Base-by-base conservation (phyloP, 2,329 filamentous ascomycete species). In the Cryphonectria nitschkei region DNA sequence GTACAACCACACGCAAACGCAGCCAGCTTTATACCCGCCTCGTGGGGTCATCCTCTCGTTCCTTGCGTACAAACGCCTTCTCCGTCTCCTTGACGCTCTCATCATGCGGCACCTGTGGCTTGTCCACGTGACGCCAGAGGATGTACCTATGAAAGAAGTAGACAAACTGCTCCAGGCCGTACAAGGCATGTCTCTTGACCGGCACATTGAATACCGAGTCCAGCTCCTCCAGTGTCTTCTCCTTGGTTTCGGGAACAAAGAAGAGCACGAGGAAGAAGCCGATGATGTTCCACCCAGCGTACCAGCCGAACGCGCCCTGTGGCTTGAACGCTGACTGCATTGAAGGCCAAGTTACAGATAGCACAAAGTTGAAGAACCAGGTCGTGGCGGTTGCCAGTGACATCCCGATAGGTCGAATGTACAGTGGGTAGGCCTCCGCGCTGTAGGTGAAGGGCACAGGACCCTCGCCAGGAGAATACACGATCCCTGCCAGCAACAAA, bases 401-500 rank as follows among this genome's bases (percentile, higher is more conserved):
- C 88, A 90, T 90, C 56, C 88, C 88, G 65, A 89, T 82, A 2
- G 87, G 84, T 22, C 89, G 86, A 56, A 90, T 86, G 73, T 90
- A 89, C 2, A 90, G 80, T 5, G 89, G 89, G 75, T 90, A 91
- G 1, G 88, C 89, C 77, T 92, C 89, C 29, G 89, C 89, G 0
- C 88, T 90, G 77, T 91, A 92, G 0, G 88, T 90, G 75, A 91
- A 91, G 0, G 89, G 89, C 0, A 91, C 89, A 7, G 83, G 83
- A 0, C 89, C 89, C 76, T 89, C 89, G 52, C 89, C 89, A 0
- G 88, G 88, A 0, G 84, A 86, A 78, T 87, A 87, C 16, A 86
- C 83, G 19, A 85, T 78, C 13, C 61, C 61, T 63, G 3, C 34
- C 22, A 14, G 41, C 19, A 46, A 37, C 22, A 26, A 2, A 6